A percentile compares a stretch with the other conserved stretches of the same genome.
Evolutionary conservation across 2,329 filamentous ascomycete genomes (phyloP).

Genomic region (Ceratocystis destructans): DNA sequence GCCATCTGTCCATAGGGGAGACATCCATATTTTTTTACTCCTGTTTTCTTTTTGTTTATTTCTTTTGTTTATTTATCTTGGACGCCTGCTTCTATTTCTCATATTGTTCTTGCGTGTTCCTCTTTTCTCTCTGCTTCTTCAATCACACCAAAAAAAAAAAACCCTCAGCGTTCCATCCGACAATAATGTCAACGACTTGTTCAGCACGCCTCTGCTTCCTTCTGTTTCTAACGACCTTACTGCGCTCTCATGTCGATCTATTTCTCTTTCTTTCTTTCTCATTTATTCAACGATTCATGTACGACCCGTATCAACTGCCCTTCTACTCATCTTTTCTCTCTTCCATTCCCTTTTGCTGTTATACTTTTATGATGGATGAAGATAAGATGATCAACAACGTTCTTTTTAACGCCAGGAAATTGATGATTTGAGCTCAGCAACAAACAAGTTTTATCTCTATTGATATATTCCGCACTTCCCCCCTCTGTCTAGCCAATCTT

Average conservation of each 20-base stretch:
- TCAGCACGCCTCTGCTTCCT: slow-evolving; percentile 6
- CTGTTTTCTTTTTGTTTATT: slow-evolving; percentile 1
- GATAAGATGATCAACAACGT: neutral
- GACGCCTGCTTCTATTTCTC: slow-evolving; percentile 8
- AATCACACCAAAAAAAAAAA: neutral
- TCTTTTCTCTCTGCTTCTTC: slow-evolving; percentile 19
- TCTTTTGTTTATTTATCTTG: neutral
- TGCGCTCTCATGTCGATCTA: slow-evolving; percentile 11
- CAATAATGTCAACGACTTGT: slow-evolving; percentile 27
- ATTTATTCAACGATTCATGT: slow-evolving; percentile 18
- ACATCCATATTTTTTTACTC: neutral
- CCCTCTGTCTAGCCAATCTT: neutral
- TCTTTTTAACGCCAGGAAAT: neutral
- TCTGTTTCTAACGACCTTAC: slow-evolving; percentile 1
- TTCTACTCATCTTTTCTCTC: neutral
- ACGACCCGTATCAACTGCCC: slow-evolving; percentile 1
- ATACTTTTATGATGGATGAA: slow-evolving; percentile 6
- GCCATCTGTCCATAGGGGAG: neutral
- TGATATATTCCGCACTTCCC: neutral
- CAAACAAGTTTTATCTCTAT: neutral
- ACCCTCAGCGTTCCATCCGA: slow-evolving; percentile 22
- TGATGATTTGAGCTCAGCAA: slow-evolving; percentile 1
- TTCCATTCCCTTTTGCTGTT: neutral
- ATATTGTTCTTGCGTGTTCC: slow-evolving; percentile 14
- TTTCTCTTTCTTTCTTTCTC: slow-evolving; percentile 24